Percentiles rank a stretch among this genome's conserved stretches.
Conservation (phyloP, 176 grass and related monocot genomes). For the Phoenix roebelenii region DNA sequence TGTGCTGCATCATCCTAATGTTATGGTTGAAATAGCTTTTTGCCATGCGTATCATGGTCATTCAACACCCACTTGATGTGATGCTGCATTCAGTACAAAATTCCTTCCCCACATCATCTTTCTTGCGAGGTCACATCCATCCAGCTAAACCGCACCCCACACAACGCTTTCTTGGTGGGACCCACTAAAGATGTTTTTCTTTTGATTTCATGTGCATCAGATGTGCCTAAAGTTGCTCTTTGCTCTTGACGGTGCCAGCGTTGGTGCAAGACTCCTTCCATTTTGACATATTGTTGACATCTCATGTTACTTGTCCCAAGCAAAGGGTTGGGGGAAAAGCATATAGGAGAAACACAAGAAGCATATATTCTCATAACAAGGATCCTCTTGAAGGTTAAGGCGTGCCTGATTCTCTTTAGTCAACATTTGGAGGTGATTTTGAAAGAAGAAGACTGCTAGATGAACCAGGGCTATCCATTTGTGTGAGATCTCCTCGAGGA, state of each 20-base stretch:
- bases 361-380: constrained; percentile 19
- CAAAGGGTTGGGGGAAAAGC: constrained; percentile 14
- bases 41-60: too few species aligned
- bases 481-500: constrained; percentile 21
- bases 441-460: constrained; percentile 20
- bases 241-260: not conserved
- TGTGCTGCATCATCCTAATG: too few species aligned
- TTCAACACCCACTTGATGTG: too few species aligned
- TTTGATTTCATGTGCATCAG: constrained; percentile 1
- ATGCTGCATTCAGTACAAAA: too few species aligned
- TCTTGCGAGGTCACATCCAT: too few species aligned
- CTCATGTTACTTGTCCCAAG: too few species aligned
- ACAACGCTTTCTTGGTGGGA: too few species aligned
- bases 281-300: not conserved
- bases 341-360: not conserved
- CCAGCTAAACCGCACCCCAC: too few species aligned
- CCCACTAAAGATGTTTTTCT: not conserved
- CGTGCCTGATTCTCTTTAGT: constrained; percentile 11
- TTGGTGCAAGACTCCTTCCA: not conserved
- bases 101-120: too few species aligned
- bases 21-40: too few species aligned
- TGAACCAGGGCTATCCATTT: constrained; percentile 27
- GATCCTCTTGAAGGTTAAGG: constrained; percentile 12
- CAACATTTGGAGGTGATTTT: constrained; percentile 18
- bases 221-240: not conserved